A percentile compares a stretch with the other conserved stretches of the same genome.
Conservation (phyloP, 768 basidiomycete genomes). For the Lactarius evosmus region DNA sequence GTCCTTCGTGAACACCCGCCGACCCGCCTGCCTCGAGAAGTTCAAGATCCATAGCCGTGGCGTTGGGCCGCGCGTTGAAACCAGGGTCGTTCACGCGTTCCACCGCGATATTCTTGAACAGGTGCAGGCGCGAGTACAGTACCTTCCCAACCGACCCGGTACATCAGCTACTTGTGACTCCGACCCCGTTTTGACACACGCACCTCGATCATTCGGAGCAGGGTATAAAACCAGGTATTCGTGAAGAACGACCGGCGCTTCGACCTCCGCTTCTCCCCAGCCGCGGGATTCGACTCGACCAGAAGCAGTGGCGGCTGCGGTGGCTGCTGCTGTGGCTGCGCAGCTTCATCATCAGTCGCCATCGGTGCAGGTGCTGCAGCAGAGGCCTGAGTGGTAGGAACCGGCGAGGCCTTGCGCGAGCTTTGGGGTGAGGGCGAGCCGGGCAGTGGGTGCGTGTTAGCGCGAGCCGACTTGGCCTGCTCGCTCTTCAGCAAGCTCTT, state of each 20-base stretch:
- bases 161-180: neutral
- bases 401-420: constrained; percentile 63
- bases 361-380: constrained; percentile 35
- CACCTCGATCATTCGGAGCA: constrained; percentile 86
- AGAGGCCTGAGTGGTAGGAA: neutral
- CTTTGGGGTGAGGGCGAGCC: constrained; percentile 42
- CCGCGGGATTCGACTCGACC: neutral
- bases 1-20: constrained; percentile 27
- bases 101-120: constrained; percentile 70
- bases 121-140: constrained; percentile 73
- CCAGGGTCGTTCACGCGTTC: constrained; percentile 40
- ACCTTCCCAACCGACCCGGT: constrained; percentile 46
- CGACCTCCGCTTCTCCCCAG: constrained; percentile 32
- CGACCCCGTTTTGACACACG: constrained; percentile 29
- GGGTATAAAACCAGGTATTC: constrained; percentile 84
- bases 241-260: constrained; percentile 73
- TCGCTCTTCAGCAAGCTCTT: constrained; percentile 82
- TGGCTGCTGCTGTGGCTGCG: constrained; percentile 11
- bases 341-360: constrained; percentile 36
- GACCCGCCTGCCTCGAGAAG: constrained; percentile 30
- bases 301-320: neutral
- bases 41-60: constrained; percentile 41
- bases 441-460: constrained; percentile 49
- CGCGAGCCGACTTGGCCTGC: constrained; percentile 67
- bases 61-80: constrained; percentile 32